Base-by-base conservation (phyloP, 257 asterid genomes). In the Cynanchum wilfordii region DNA sequence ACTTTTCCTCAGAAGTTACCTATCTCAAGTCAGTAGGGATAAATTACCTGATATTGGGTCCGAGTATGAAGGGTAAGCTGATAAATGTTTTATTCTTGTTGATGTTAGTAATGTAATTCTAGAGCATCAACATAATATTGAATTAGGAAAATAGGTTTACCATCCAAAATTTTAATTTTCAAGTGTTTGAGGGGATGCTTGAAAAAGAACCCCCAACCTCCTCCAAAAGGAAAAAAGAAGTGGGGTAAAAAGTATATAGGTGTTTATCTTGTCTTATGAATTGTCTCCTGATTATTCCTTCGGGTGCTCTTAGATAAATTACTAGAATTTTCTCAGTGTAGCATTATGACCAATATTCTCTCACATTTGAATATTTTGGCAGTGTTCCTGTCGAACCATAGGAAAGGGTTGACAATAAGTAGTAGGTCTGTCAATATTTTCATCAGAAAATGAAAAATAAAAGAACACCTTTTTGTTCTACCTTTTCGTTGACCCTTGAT, bases 11-110 rank as follows among this genome's bases (percentile, higher is more conserved):
- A 88, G 99, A 86, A 95, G 99, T 84, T 95, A 95, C 76, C 96
- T 95, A 70, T 87, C 99, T 75, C 99, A 95, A 95, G 98, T 95
- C 79, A 95, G 99, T 76, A 89, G 82, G 81, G 99, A 95, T 81
- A 95, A 92, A 74, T 84, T 95, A 76, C 99, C 99, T 30, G 99
- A 95, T 73, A 84, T 92, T 78, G 99, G 98, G 52, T 95, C 99
- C 1, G 99, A 95, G 77, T 90, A 89, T 72, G 99, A 92, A 88
- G 99, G 99, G 99, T 92, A 83, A 85, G 91, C 52, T 60, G 73
- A 60, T 74, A 16, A 29, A 29, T 71, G 71, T 56, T 30, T 64
- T 45, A 19, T 73, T 22, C 27, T 29, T 15, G 20, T 20, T 22
- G 38, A 25, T 52, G 17, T 38, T 33, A 7, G 27, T 36, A 5